These are phyloP conservation scores for Botryosphaeria agaves DNA, from an alignment of 2,329 filamentous ascomycete species.

Conservation along the genomic window DNA sequence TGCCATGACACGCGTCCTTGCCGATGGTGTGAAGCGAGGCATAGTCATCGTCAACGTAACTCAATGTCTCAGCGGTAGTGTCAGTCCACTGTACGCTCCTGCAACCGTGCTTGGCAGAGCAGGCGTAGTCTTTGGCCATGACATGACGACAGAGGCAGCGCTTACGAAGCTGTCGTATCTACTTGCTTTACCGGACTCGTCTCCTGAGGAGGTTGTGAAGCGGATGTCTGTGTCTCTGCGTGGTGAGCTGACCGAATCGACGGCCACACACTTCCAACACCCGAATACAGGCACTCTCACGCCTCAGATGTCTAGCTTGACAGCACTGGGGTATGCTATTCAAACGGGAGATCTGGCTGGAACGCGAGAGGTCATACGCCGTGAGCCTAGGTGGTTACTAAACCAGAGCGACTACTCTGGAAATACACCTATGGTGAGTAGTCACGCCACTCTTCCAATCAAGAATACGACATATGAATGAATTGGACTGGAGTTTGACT, in stretches of 20 bases:
- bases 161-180: conserved; percentile 83
- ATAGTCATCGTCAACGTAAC: conserved; percentile 83
- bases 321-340: conserved; percentile 66
- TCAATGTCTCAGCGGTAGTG: conserved; percentile 48
- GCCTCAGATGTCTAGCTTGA: conserved; percentile 46
- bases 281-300: conserved; percentile 39
- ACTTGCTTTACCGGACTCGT: conserved; percentile 49
- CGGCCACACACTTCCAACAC: conserved; percentile 58
- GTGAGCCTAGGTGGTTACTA: conserved; percentile 48
- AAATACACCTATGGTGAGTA: conserved; percentile 43
- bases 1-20: conserved; percentile 60
- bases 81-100: conserved; percentile 23
- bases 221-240: conserved; percentile 61
- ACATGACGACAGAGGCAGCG: conserved; percentile 79
- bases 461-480: too few relatives aligned
- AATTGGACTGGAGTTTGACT: too few relatives aligned
- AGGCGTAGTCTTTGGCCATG: conserved; percentile 77
- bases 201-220: conserved; percentile 45
- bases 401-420: conserved; percentile 67
- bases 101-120: conserved; percentile 55
- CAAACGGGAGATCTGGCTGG: conserved; percentile 49
- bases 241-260: conserved; percentile 70
- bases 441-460: too few relatives aligned
- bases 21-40: conserved; percentile 59
- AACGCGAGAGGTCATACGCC: conserved; percentile 49